Evolutionary conservation across 2,329 filamentous ascomycete genomes (phyloP).

Genomic region (Hypoxylon sp.): DNA sequence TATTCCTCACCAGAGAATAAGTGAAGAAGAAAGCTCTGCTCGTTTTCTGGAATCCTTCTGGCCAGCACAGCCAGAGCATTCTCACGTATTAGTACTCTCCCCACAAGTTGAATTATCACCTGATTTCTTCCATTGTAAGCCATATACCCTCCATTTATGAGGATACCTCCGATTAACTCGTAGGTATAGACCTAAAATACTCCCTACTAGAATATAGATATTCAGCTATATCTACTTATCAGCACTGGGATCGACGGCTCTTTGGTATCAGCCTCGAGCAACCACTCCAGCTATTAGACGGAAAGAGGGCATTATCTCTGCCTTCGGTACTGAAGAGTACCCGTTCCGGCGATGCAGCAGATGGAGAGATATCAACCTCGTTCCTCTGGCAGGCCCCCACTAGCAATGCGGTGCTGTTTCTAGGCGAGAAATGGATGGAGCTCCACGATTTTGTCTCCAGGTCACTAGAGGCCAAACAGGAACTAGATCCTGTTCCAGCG

Average conservation of each 20-base stretch:
- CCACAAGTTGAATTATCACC: constrained; percentile 84
- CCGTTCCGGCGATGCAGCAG: constrained; percentile 49
- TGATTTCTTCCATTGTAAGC: constrained; percentile 83
- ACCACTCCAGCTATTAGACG: constrained; percentile 75
- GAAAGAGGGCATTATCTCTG: constrained; percentile 67
- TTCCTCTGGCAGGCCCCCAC: constrained; percentile 91
- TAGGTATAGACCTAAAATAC: constrained; percentile 77
- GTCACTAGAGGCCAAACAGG: constrained; percentile 65
- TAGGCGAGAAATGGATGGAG: constrained; percentile 89
- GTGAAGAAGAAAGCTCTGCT: constrained; percentile 78
- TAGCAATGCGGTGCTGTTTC: constrained; percentile 84
- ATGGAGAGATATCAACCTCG: constrained; percentile 61
- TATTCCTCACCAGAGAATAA: constrained; percentile 72
- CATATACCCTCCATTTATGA: not conserved
- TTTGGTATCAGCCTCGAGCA: constrained; percentile 86
- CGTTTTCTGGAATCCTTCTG: constrained; percentile 91
- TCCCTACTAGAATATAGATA: constrained; percentile 82
- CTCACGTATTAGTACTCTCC: constrained; percentile 88
- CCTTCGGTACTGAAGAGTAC: constrained; percentile 52
- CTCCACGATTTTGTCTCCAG: constrained; percentile 84
- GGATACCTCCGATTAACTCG: constrained; percentile 11
- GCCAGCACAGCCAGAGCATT: constrained; percentile 73
- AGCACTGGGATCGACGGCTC: constrained; percentile 68
- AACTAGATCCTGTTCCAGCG: constrained; percentile 56
- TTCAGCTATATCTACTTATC: constrained; percentile 65